Conservation (phyloP, 2,329 filamentous ascomycete genomes). For the Rhynchosporium agropyri region DNA sequence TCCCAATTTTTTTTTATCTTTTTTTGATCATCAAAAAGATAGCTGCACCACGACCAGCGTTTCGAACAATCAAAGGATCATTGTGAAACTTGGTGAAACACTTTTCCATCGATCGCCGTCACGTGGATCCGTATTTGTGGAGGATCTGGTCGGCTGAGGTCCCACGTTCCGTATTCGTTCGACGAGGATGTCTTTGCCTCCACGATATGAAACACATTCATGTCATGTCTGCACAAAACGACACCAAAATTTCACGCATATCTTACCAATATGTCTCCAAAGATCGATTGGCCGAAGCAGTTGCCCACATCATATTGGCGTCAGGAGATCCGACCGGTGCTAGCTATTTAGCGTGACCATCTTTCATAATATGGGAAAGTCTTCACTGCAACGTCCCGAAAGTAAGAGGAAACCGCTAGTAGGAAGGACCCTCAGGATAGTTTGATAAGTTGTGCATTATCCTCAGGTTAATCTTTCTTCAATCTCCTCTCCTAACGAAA, state of each 20-base stretch:
- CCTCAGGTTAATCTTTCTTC: too few species aligned
- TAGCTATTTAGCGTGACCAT: too few species aligned
- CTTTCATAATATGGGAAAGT: too few species aligned
- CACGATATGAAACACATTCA: not conserved
- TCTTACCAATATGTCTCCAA: not conserved
- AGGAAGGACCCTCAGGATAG: too few species aligned
- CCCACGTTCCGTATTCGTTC: conserved; percentile 10
- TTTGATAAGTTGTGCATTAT: too few species aligned
- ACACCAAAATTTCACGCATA: conserved; percentile 7
- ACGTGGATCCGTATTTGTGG: not conserved
- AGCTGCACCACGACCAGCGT: not conserved
- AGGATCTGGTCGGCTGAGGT: not conserved
- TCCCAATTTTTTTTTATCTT: not conserved
- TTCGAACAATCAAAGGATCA: not conserved
- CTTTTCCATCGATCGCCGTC: not conserved
- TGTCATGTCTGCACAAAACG: too few species aligned
- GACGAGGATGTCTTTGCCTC: not conserved
- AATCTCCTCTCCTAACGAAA: too few species aligned
- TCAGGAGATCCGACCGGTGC: too few species aligned
- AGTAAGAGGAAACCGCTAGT: too few species aligned
- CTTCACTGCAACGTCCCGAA: too few species aligned
- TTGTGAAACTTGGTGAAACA: conserved; percentile 2
- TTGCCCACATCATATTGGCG: too few species aligned
- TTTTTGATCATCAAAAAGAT: not conserved
- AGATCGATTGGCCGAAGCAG: conserved; percentile 5